phyloP scores from a whole-genome alignment of 2,329 filamentous ascomycete species.

The Paradendryphiella salina region DNA sequence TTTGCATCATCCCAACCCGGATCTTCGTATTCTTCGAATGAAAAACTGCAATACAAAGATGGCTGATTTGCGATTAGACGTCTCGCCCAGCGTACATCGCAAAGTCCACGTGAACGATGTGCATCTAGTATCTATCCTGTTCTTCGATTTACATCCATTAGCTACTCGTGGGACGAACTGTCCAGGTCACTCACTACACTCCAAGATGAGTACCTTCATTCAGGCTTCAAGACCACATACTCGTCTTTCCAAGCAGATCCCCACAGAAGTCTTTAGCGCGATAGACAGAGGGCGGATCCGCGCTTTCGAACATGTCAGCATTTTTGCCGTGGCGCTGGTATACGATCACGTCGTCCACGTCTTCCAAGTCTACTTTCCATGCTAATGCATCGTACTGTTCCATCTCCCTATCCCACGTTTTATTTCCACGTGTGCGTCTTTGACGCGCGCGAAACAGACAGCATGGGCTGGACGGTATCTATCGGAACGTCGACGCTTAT shows the following conservation, averaged over 20 bases:
- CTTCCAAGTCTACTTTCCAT: not conserved
- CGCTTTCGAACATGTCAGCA: not conserved
- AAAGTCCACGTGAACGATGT: no score
- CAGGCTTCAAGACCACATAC: not conserved
- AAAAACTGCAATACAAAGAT: no score
- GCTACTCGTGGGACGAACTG: no score
- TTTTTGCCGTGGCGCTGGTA: slow-evolving; percentile 4
- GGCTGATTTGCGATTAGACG: no score
- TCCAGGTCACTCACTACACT: slow-evolving; percentile 6
- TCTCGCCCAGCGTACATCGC: no score
- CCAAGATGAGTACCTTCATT: slow-evolving; percentile 5
- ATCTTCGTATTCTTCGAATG: no score
- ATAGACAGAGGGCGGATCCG: not conserved
- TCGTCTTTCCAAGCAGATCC: not conserved
- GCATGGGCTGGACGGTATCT: not conserved
- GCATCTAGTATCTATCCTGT: no score
- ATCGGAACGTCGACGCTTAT: not conserved
- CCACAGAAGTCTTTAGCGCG: slow-evolving; percentile 12
- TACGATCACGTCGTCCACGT: slow-evolving; percentile 3
- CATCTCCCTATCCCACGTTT: not conserved
- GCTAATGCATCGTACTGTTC: not conserved
- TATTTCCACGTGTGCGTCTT: not conserved
- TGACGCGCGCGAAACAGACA: not conserved
- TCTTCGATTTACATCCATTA: no score
- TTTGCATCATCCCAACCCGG: no score